A percentile compares a stretch with the other conserved stretches of the same genome.
These are phyloP conservation scores for Xerophyta viscosa DNA, from an alignment of 106 monocot genomes.

Conservation along the genomic window DNA sequence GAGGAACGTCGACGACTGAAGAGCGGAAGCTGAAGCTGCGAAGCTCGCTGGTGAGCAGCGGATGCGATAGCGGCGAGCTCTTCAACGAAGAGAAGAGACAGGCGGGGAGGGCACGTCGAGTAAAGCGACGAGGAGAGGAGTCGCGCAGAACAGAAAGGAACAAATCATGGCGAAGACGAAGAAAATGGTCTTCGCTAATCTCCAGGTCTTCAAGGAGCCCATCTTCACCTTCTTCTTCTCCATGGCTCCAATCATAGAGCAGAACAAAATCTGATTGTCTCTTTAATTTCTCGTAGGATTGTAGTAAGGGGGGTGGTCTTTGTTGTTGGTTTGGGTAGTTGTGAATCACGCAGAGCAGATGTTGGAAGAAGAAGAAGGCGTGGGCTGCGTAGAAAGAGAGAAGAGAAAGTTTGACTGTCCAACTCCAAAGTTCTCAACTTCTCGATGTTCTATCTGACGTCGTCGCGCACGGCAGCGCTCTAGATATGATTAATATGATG, in stretches of 20 bases:
- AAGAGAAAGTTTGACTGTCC: background rate
- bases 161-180: slow-evolving; percentile 33
- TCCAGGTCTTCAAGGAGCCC: slow-evolving; percentile 11
- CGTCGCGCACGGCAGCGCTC: slow-evolving; percentile 1
- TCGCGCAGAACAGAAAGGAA: slow-evolving; percentile 46
- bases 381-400: background rate
- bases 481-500: too few species aligned
- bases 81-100: slow-evolving; percentile 12
- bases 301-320: too few species aligned
- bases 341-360: background rate
- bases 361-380: background rate
- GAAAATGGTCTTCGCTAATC: slow-evolving; percentile 40
- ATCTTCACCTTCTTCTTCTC: background rate
- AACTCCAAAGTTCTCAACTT: too few species aligned
- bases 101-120: slow-evolving; percentile 34
- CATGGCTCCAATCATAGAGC: background rate
- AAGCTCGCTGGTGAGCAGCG: slow-evolving; percentile 12
- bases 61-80: background rate
- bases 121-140: slow-evolving; percentile 31
- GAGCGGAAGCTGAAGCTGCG: slow-evolving; percentile 27
- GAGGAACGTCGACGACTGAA: slow-evolving; percentile 52
- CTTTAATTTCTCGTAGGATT: too few species aligned
- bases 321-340: background rate
- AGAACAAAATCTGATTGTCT: background rate
- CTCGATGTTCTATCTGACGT: background rate